A percentile compares a stretch with the other conserved stretches of the same genome.
Evolutionary conservation across 495 filamentous ascomycete species (phyloP).

Genomic region (Xylaria nigripes): DNA sequence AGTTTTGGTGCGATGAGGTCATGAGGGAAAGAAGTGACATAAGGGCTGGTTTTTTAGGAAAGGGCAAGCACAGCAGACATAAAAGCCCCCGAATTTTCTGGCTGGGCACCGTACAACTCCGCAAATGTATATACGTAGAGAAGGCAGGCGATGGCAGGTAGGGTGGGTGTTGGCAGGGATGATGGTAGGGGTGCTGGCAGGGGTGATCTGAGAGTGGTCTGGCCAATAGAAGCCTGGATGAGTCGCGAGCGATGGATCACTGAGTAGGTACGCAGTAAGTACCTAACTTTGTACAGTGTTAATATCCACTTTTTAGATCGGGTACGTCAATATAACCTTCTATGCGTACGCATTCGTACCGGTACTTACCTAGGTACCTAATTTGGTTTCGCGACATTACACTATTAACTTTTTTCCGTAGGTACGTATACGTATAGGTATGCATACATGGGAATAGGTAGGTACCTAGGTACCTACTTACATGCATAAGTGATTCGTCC

Average conservation of each 20-base stretch:
- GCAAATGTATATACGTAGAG: not conserved
- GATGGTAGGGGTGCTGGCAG: not conserved
- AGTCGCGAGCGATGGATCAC: constrained; percentile 26
- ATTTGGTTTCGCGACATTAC: no score
- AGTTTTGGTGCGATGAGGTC: constrained; percentile 30
- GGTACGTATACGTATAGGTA: no score
- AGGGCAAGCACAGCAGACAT: constrained; percentile 29
- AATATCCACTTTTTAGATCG: no score
- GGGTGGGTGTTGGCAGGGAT: constrained; percentile 3
- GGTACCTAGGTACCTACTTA: no score
- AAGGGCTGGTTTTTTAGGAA: constrained; percentile 32
- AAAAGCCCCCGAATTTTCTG: constrained; percentile 28
- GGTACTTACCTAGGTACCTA: no score
- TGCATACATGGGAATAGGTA: no score
- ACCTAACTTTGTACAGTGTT: constrained; percentile 27
- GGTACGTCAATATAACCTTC: no score
- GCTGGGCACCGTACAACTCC: constrained; percentile 1
- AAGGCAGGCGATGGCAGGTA: constrained; percentile 14
- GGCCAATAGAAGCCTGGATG: constrained; percentile 19
- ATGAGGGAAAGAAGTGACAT: constrained; percentile 34
- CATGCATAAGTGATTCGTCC: no score
- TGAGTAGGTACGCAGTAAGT: no score
- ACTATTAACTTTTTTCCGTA: no score
- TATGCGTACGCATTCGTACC: no score
- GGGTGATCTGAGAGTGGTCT: not conserved